Base-by-base conservation (phyloP, 352 stramenopile species). In the Peronospora destructor region DNA sequence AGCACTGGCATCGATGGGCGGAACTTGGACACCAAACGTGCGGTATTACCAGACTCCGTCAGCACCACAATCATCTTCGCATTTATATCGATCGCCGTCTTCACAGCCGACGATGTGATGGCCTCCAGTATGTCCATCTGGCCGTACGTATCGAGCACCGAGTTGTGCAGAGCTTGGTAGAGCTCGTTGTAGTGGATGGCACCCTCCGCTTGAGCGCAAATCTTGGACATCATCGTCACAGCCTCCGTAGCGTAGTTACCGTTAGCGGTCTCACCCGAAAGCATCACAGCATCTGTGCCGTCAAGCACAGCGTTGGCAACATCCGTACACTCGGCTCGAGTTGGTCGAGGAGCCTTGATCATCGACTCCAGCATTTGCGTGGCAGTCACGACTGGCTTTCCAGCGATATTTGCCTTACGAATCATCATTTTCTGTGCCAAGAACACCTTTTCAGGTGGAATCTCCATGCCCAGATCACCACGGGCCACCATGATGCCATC, bases 281-380 rank as follows among this genome's bases (percentile, higher is more conserved):
- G 87, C 97, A 99, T 99, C 44, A 99, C 94, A 48, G 71, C 87
- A 66, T 99, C 97, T 40, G 95, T 95, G 46, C 96, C 95, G 59
- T 99, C 96, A 17, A 99, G 74, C 25, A 99, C 95, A 43, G 97
- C 95, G 69, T 99, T 99, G 23, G 96, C 95, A 8, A 99, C 96
- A 71, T 99, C 97, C 33, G 95, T 98, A 68, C 92, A 98, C 66
- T 99, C 97, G 13, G 97, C 97, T 73, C 96, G 95, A n/a, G 96
- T 99, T 25, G 97, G 97, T 19, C 95, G 82, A 17, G 95, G 96
- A 56, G 97, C 98, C 41, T 76, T 87, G 63, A 98, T 98, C 96
- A 99, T 99, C 25, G 83, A 98, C 73, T 99, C 96, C 16, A 99
- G 82, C 97, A 99, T 99, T 67, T 99, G 96, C 35, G 96, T 99